Base-by-base conservation (phyloP, 371 early-diverging fungal genomes). In the Rhizopus sp. region DNA sequence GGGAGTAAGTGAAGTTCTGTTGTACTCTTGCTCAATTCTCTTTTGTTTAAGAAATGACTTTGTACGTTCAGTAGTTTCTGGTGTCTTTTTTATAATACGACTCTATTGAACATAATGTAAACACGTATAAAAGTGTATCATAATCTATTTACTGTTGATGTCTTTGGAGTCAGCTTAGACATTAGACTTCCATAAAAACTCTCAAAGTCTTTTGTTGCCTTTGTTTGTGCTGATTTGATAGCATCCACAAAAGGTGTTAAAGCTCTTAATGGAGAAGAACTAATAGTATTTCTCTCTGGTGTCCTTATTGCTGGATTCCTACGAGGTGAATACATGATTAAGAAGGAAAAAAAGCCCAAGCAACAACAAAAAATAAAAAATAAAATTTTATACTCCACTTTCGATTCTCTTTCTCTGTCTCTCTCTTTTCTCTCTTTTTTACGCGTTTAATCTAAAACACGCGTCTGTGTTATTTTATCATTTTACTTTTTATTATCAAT, bases 1-100 rank as follows among this genome's bases (percentile, higher is more conserved):
- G 8, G 68, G 68, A 16, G 68, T 68, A 30, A 68, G 57, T 8
- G 63, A 63, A 12, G 68, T 60, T 15, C 61, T 45, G 13, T 13
- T 56, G 33, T 17, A 12, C 17, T 60, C 42, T 10, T 9, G 2
- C 13, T 50, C 34, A 16, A 29, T 2, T 31, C 44, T 50, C 41
- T 53, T 60, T 12, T 54, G 54, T 0, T 37, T 47, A 7, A 54
- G 3, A 17, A 31, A 30, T 7, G 49, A 37, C 30, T 37, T 52
- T 29, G 42, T 53, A 39, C 47, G 54, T 7, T 49, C 42, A 17
- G 58, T 49, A 34, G 51, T 54, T 1, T 57, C 58, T 31, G 50
- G 46, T n/a, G 51, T 61, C 45, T 29, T 47, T 38, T 60, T 60
- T 9, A 29, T 29, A 38, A 54, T 61, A 39, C 62, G 57, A 51